Base-by-base conservation (phyloP, 83 land plant species). In the Picea abies region DNA sequence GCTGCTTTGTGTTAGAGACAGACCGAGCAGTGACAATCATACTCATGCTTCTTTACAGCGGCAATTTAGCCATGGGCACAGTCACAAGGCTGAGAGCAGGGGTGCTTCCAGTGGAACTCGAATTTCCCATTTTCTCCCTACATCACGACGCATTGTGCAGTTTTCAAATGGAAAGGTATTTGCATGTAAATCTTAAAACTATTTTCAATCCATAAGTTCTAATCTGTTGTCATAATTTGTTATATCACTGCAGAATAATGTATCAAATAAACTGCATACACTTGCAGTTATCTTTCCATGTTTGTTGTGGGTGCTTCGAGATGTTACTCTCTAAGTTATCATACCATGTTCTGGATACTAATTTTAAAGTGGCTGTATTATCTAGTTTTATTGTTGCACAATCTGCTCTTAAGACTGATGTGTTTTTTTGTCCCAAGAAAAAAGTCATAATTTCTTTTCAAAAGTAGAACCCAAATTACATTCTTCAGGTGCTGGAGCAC, bases 61-160 rank as follows among this genome's bases (percentile, higher is more conserved):
- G 58, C 99, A 97, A 64, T 97, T 97, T 80, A 95, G 99, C 82
- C 97, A 95, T 89, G 99, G 99, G 35, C 93, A 93, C 66, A 83
- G 82, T 78, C 95, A 89, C 60, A 95, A 93, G 82, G 17, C 85
- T 86, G 98, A 97, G 63, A 95, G 84, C 67, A 91, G 91, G 68
- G 92, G 84, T 22, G 76, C 85, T 79, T 85, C 86, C 17, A 84
- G 85, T 84, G 90, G 89, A 79, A 97, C 98, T 63, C 90, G 95
- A 4, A 84, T 97, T 49, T 95, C 99, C 58, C 98, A 97, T 86
- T 97, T 97, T 80, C 78, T 97, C 44, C 99, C 99, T 29, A 97
- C 99, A 22, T 97, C 99, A 72, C 90, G 99, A 16, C 86, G 98
- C 83, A 97, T 97, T 87, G 99, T 97, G 62, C 99, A 97, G 86